Evolutionary conservation across 2,329 filamentous ascomycete species (phyloP).

Genomic region (Periconia macrospinosa): DNA sequence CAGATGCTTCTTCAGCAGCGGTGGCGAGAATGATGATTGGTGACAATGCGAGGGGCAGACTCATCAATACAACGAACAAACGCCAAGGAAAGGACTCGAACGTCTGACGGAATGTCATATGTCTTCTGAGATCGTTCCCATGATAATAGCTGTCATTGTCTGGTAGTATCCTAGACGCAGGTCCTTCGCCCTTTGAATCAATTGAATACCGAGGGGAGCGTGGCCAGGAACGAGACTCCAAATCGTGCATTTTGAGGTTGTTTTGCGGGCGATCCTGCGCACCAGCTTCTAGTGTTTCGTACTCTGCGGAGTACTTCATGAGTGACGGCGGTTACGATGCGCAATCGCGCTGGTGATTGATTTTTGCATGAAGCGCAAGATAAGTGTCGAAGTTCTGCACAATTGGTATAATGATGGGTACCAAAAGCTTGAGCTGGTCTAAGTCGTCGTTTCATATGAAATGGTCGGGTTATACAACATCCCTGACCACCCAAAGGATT

Average conservation of each 20-base stretch:
- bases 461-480: not conserved
- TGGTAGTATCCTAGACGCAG: not conserved
- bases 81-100: conserved; percentile 26
- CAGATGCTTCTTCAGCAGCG: conserved; percentile 30
- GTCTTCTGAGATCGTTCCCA: not conserved
- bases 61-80: conserved; percentile 16
- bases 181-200: not conserved
- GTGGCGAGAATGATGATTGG: conserved; percentile 30
- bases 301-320: not conserved
- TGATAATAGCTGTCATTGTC: not conserved
- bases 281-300: not conserved
- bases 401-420: not conserved
- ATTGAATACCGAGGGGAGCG: not conserved
- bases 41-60: conserved; percentile 23
- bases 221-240: not conserved
- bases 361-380: not conserved
- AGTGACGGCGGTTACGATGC: not conserved
- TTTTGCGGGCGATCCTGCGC: conserved; percentile 4
- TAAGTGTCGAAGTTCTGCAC: not conserved
- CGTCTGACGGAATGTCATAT: conserved; percentile 10
- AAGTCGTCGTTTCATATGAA: not conserved
- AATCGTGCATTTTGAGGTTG: conserved; percentile 12
- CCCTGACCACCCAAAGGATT: conserved; percentile 3
- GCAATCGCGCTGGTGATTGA: conserved; percentile 1
- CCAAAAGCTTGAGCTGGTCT: not conserved